A percentile compares a stretch with the other conserved stretches of the same genome.
Conservation (phyloP, 176 grass and related monocot species). For the Alopecurus myosuroides region DNA sequence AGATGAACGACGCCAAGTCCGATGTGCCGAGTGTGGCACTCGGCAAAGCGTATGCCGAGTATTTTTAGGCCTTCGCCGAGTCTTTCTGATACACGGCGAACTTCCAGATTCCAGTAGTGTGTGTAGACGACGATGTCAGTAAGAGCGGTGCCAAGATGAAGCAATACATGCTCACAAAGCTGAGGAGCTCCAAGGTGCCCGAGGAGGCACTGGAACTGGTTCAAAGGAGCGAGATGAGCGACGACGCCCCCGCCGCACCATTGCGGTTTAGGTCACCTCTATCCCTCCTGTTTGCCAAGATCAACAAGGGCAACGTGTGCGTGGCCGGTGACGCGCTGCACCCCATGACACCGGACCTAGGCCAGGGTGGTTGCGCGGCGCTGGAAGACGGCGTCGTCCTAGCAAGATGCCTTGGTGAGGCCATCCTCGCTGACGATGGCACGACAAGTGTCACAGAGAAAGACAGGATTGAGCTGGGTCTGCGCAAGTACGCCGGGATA, state of each 20-base stretch:
- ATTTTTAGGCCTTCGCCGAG: no score
- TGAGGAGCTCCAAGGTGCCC: background rate
- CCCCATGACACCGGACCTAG: constrained; percentile 85
- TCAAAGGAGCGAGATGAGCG: background rate
- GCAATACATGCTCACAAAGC: background rate
- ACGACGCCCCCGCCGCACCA: background rate
- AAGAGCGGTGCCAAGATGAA: background rate
- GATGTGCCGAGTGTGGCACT: no score
- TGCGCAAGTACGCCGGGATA: constrained; percentile 18
- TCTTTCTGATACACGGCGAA: no score
- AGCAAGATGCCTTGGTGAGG: constrained; percentile 34
- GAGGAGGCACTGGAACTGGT: background rate
- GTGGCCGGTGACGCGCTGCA: constrained; percentile 15
- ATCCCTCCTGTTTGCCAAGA: background rate
- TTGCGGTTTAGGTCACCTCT: background rate
- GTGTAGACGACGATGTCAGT: background rate
- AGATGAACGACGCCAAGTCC: no score
- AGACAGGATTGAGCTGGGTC: constrained; percentile 10
- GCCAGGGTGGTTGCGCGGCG: constrained; percentile 63
- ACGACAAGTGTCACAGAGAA: background rate
- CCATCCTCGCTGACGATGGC: background rate
- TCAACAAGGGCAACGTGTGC: background rate
- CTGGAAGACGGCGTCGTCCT: constrained; percentile 65
- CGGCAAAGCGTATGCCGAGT: no score
- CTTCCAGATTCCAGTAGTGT: no score